Percentiles rank a stretch among this genome's conserved stretches.
Evolutionary conservation across 331 rosid species (phyloP).

Genomic region (Acacia pycnantha): DNA sequence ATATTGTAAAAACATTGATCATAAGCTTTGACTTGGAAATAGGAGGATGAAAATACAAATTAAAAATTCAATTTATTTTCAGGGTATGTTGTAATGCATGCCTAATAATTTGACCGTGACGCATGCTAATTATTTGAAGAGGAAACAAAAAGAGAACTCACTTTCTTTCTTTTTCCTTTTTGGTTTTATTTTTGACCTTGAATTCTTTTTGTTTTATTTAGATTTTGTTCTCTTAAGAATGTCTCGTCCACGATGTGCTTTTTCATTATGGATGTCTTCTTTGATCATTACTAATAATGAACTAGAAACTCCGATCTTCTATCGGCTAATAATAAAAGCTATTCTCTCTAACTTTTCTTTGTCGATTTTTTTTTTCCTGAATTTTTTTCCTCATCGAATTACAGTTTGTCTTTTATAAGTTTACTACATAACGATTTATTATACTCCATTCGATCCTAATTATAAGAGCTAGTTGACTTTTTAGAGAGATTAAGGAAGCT

Average conservation of each 20-base stretch:
- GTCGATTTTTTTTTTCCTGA: background rate
- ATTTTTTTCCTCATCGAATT: background rate
- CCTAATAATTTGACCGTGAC: background rate
- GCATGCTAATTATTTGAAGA: background rate
- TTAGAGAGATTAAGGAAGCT: too few species aligned
- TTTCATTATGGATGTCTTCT: constrained; percentile 10
- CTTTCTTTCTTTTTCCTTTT: background rate
- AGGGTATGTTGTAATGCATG: background rate
- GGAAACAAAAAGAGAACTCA: background rate
- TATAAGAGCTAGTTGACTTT: too few species aligned
- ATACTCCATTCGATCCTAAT: too few species aligned
- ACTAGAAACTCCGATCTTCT: background rate
- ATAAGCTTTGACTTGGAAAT: background rate
- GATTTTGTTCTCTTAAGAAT: background rate
- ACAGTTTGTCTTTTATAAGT: background rate
- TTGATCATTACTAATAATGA: background rate
- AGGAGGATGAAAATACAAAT: background rate
- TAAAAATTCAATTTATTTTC: background rate
- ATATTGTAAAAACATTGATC: background rate
- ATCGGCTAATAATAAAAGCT: background rate
- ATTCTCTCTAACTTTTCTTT: too few species aligned
- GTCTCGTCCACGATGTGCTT: background rate
- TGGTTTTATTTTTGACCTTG: background rate
- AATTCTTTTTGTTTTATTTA: background rate
- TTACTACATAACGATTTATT: background rate